A percentile compares a stretch with the other conserved stretches of the same genome.
phyloP scores from a whole-genome alignment of 176 grass and related monocot species.

The Bonia amplexicaulis region DNA sequence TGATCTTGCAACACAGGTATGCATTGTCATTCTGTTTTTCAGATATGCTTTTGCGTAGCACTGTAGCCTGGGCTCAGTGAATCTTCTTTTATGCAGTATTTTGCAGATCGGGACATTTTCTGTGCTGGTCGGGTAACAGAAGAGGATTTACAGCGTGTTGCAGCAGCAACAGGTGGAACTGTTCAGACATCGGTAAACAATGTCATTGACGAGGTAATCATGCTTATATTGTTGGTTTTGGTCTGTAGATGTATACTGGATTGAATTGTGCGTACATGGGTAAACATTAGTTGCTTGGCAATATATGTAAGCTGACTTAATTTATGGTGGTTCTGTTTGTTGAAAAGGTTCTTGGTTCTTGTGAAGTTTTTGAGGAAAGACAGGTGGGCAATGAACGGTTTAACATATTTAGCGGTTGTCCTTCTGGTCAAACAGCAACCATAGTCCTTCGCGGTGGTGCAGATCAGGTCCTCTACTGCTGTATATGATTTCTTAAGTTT shows the following conservation, averaged over 20 bases:
- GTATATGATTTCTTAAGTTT: background rate
- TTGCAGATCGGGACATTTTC: slow-evolving; percentile 89
- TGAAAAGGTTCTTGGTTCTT: slow-evolving; percentile 82
- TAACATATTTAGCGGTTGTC: slow-evolving; percentile 76
- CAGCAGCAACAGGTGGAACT: slow-evolving; percentile 60
- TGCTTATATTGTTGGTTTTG: background rate
- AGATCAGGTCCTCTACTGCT: slow-evolving; percentile 52
- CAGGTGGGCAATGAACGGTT: slow-evolving; percentile 89
- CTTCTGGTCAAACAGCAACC: slow-evolving; percentile 82
- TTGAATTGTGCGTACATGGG: background rate
- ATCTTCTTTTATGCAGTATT: slow-evolving; percentile 52
- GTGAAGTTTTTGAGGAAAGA: slow-evolving; percentile 87
- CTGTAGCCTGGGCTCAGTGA: background rate
- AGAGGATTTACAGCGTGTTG: slow-evolving; percentile 82
- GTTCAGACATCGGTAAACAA: slow-evolving; percentile 85
- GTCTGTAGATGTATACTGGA: background rate
- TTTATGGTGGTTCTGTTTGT: background rate
- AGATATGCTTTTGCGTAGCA: slow-evolving; percentile 26
- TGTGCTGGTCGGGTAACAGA: slow-evolving; percentile 75
- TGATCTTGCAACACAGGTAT: slow-evolving; percentile 93
- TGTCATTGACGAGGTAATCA: slow-evolving; percentile 60
- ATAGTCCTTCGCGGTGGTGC: slow-evolving; percentile 82
- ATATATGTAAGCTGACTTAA: background rate
- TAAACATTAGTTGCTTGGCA: background rate
- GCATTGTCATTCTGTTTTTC: background rate